Percentiles rank a stretch among this genome's conserved stretches.
phyloP scores from a whole-genome alignment of 352 stramenopile species.

The Phytophthora sp. region DNA sequence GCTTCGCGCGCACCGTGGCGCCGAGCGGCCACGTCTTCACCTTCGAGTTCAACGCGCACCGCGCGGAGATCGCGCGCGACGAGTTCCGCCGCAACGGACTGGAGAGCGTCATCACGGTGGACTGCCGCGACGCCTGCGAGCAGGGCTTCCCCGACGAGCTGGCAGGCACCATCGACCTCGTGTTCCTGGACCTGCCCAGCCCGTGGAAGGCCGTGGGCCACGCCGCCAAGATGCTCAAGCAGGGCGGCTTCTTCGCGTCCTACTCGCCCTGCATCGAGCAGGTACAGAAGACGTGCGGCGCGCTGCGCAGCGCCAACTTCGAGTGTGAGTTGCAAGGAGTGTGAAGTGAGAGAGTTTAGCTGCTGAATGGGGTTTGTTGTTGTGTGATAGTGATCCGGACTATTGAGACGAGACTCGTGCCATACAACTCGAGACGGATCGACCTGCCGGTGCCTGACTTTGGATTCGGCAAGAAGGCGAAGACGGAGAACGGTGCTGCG shows the following conservation, averaged over 20 bases:
- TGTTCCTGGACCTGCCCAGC: slow-evolving; percentile 98
- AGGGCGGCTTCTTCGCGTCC: slow-evolving; percentile 92
- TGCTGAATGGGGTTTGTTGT: slow-evolving; percentile 3
- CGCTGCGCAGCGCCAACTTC: slow-evolving; percentile 78
- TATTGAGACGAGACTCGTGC: slow-evolving; percentile 94
- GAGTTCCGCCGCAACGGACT: slow-evolving; percentile 96
- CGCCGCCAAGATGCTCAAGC: slow-evolving; percentile 93
- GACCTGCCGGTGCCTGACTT: slow-evolving; percentile 79
- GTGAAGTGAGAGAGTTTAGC: not conserved
- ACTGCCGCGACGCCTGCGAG: slow-evolving; percentile 96
- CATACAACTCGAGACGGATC: slow-evolving; percentile 73
- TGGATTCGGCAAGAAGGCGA: slow-evolving; percentile 47
- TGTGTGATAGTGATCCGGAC: slow-evolving; percentile 71
- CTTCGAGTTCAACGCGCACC: slow-evolving; percentile 98
- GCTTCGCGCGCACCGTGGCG: slow-evolving; percentile 90
- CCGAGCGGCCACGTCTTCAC: slow-evolving; percentile 94
- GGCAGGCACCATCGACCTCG: slow-evolving; percentile 87
- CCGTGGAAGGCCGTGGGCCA: slow-evolving; percentile 96
- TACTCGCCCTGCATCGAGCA: slow-evolving; percentile 99
- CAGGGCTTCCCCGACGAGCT: slow-evolving; percentile 82
- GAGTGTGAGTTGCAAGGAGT: slow-evolving; percentile 59
- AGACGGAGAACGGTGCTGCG: slow-evolving; percentile 15
- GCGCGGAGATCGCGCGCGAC: slow-evolving; percentile 90
- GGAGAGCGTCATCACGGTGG: slow-evolving; percentile 90
- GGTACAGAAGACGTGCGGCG: slow-evolving; percentile 92